Evolutionary conservation across 1,284 basidiomycete species (phyloP).

Genomic region (Pascua guehoae): DNA sequence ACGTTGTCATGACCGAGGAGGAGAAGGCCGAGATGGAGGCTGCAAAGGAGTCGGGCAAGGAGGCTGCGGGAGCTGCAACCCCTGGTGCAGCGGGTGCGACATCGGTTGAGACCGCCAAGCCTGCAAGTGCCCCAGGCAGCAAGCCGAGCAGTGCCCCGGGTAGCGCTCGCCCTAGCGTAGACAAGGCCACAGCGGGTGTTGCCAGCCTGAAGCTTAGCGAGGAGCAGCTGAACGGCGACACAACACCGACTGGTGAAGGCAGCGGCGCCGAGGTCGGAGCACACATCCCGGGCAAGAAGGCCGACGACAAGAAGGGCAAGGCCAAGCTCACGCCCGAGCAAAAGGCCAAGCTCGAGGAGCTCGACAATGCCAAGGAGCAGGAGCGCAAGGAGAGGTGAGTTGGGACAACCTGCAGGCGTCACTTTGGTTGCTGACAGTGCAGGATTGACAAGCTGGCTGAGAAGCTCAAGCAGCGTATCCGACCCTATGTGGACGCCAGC

Average conservation of each 20-base stretch:
- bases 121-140: background rate
- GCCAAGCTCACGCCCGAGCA: conserved; percentile 76
- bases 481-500: conserved; percentile 85
- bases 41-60: conserved; percentile 30
- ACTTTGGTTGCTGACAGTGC: conserved; percentile 2
- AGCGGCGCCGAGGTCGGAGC: conserved; percentile 19
- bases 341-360: conserved; percentile 70
- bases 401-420: background rate
- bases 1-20: conserved; percentile 67
- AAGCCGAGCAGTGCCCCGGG: background rate
- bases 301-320: conserved; percentile 53
- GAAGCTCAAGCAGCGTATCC: conserved; percentile 76
- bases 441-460: conserved; percentile 62
- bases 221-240: background rate
- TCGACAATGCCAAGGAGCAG: conserved; percentile 73
- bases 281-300: conserved; percentile 37
- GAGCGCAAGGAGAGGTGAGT: conserved; percentile 65
- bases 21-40: conserved; percentile 83
- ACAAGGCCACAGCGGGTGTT: conserved; percentile 8
- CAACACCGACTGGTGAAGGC: conserved; percentile 22
- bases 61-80: conserved; percentile 25
- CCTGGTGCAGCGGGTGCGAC: conserved; percentile 14
- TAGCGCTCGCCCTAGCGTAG: background rate
- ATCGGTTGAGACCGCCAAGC: background rate
- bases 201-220: background rate